Base-by-base conservation (phyloP, 805 yeast genomes). In the Helenozyma rhizophorensis region DNA sequence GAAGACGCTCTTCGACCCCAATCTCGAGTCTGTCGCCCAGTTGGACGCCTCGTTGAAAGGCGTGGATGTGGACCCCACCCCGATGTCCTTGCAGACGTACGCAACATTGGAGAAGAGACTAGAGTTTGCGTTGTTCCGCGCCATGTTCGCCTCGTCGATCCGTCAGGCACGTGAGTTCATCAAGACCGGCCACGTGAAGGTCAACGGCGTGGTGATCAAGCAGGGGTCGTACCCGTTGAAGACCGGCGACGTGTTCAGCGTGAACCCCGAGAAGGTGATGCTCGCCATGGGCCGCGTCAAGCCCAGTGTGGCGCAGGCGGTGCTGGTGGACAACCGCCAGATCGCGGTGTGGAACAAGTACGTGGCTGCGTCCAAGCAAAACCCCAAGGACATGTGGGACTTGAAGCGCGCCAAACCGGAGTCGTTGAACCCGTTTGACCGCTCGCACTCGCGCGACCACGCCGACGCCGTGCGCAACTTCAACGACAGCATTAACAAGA, bases 81-180 rank as follows among this genome's bases (percentile, higher is more conserved):
- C 98, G 7, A 75, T 83, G 64, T 77, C 85, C 27, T 60, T 88
- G 51, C 97, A 93, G 63, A 84, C 96, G 2, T 90, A 69, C 60
- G 95, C 95, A 4, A 80, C 80, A 2, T 65, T 90, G 42, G 98
- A 90, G 59, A 83, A 82, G 53, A 72, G 98, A 54, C 70, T 90
- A 21, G 98, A 90, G 57, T 76, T 83, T 54, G 97, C 96, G 2
- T 50, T 90, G 9, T 93, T 86, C 65, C 79, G 98, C 60, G 70
- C 96, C 13, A 72, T 90, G 83, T 88, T 90, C 66, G 96, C 97
- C 4, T 76, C 95, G 4, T 83, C 95, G 6, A 77, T 87, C 3
- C 80, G 97, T 68, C 97, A 90, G 62, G 96, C 98, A 2, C 76
- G 96, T 47, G 88, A 84, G 54, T 87, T 83, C 50, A 80, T 93